Evolutionary conservation across 2,329 filamentous ascomycete genomes (phyloP), one percentile per base, ranked within the genome.

Genomic region (Chlorencoelia australis): DNA sequence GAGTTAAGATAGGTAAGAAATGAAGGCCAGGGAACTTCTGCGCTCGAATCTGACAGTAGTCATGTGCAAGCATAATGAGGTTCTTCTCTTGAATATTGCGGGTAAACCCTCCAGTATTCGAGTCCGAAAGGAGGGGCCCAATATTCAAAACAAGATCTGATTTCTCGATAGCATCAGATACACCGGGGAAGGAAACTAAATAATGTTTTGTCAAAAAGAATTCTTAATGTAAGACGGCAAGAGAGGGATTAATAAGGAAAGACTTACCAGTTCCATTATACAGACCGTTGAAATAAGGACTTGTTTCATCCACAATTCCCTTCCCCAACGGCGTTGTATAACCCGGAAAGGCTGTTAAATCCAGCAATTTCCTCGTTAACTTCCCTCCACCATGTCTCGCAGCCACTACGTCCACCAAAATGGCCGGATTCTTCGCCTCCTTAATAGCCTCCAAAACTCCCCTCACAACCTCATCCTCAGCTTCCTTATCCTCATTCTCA

Each of bases 1-100:
- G 82, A 40, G 67, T 68, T 25, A 94, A 66, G 11, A 94, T 81
- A 30, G 80, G 78, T 40, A 77, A 77, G 75, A 89, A 87, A 40
- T 76, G 71, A 18, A 51, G 37, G 24, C 41, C 43, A 5, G 48
- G 47, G 28, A 30, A 52, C 18, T 45, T 47, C 36, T 49, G 43
- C 2, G 32, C 47, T 5, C 41, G 32, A 11, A 54, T 30, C 11
- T 50, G 48, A 24, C 49, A 51, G 30, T 44, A 49, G 14, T 51
- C 41, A 36, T 49, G 46, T 11, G 40, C 48, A 10, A 49, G 17
- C 7, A 41, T 21, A 4, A 49, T 35, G 4, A 43, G 31, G 16
- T 51, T 38, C 7, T 40, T 34, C 11, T 48, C 41, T 4, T 51
- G 46, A 63, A 64, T 18, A n/a, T n/a, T n/a, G n/a, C n/a, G n/a